Evolutionary conservation across 1,139 yeast genomes (phyloP).

Genomic region (Hanseniaspora uvarum): DNA sequence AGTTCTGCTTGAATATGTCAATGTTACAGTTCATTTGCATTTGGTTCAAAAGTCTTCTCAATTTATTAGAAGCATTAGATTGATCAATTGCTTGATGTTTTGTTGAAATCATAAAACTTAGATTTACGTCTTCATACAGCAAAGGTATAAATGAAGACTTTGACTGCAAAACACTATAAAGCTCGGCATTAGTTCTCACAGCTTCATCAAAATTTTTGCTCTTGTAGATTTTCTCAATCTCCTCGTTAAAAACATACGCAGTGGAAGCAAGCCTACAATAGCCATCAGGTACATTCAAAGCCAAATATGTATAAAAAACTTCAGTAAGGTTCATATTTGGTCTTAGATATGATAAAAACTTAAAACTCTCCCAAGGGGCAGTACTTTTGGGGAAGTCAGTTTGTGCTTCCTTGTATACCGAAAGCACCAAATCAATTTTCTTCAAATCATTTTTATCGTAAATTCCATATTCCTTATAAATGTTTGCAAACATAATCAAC

Average conservation of each 20-base stretch:
- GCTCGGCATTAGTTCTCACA: slow-evolving; percentile 1
- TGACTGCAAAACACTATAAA: not conserved
- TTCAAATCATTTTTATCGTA: not conserved
- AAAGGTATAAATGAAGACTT: not conserved
- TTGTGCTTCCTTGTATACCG: slow-evolving; percentile 3
- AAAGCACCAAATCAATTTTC: not conserved
- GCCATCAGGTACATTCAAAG: not conserved
- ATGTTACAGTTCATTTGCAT: slow-evolving; percentile 3
- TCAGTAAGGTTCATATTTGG: not conserved
- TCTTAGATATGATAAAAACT: not conserved
- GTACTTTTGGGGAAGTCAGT: not conserved
- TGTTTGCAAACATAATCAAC: slow-evolving; percentile 2
- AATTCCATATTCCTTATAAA: slow-evolving; percentile 13
- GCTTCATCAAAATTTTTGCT: not conserved
- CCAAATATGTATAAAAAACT: not conserved
- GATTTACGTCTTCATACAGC: not conserved
- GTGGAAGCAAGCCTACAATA: not conserved
- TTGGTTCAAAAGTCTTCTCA: not conserved
- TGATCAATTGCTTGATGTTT: not conserved
- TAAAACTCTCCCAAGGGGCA: slow-evolving; percentile 10
- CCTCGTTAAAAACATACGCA: not conserved
- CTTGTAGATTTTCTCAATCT: not conserved
- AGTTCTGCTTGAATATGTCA: slow-evolving; percentile 11
- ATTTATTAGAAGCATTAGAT: not conserved
- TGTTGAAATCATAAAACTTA: slow-evolving; percentile 2